Percentiles rank a stretch among this genome's conserved stretches.
These are phyloP conservation scores for Amanita muscaria DNA, from an alignment of 768 basidiomycete genomes.

Conservation along the genomic window DNA sequence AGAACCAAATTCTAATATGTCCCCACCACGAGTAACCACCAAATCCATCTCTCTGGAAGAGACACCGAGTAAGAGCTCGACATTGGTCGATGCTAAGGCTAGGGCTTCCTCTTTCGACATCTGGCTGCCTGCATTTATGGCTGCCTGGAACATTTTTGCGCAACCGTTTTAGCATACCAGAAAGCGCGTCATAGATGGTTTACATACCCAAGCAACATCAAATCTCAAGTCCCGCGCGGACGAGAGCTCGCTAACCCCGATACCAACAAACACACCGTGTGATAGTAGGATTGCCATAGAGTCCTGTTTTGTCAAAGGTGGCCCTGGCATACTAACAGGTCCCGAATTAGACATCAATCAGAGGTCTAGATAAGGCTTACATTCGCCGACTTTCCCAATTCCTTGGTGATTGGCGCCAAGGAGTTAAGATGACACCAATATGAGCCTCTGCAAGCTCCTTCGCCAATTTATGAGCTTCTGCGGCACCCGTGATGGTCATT, in stretches of 20 bases:
- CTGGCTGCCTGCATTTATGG: constrained; percentile 32
- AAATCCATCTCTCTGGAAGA: constrained; percentile 36
- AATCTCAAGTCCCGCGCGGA: constrained; percentile 69
- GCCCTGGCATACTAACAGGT: constrained; percentile 48
- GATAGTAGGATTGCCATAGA: constrained; percentile 51
- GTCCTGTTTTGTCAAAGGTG: constrained; percentile 51
- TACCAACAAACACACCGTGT: constrained; percentile 64
- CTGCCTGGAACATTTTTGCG: constrained; percentile 27
- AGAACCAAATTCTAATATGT: constrained; percentile 36
- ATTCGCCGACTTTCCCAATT: constrained; percentile 64
- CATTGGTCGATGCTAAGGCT: constrained; percentile 38
- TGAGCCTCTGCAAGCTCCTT: constrained; percentile 47
- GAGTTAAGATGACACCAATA: constrained; percentile 39
- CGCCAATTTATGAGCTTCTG: constrained; percentile 64
- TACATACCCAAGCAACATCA: constrained; percentile 75
- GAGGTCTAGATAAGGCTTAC: constrained; percentile 27
- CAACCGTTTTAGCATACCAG: no score
- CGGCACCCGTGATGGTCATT: constrained; percentile 55
- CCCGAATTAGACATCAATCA: constrained; percentile 10
- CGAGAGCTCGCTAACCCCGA: constrained; percentile 60
- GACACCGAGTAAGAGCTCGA: constrained; percentile 33
- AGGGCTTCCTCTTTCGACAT: constrained; percentile 35
- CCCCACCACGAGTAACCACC: constrained; percentile 48
- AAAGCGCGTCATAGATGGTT: no score
- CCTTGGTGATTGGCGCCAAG: constrained; percentile 62